Evolutionary conservation across 306 rosid species (phyloP), one percentile per base, ranked within the genome.

Genomic region (Arachis stenosperma): DNA sequence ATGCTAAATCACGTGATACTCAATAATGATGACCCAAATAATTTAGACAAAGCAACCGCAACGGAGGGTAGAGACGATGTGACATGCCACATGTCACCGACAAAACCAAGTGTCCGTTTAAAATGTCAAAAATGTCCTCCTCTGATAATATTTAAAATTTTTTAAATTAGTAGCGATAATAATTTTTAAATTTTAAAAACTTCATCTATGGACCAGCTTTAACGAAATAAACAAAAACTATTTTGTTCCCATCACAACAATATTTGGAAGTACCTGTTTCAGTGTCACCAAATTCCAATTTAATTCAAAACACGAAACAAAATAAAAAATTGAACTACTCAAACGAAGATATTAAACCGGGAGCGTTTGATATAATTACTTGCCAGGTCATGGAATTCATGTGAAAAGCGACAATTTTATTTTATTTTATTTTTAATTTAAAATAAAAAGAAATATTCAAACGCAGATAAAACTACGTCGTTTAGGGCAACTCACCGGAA

Each of bases 401-500:
- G 55, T 76, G 76, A 77, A 67, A 56, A 62, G 52, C 72, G 85
- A 67, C 71, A 66, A 65, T 69, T 9, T 4, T 42, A 6, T 42
- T 42, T 33, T 33, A 47, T 47, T 12, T 48, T 48, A 22, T 22
- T 22, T 48, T 46, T 0, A 46, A 46, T 2, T 9, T 11, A 13
- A 37, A n/a, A 55, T 17, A 60, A 6, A 6, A 42, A 71, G 48
- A 9, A 30, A 55, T 17, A 5, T 4, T 41, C n/a, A 7, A 9
- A 46, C 8, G 62, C 9, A 8, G 40, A 65, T 0, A 46, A 74
- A 74, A 62, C 8, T 27, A 22, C 29, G 3, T 3, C 57, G 58
- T 65, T 65, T 60, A 0, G 55, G 8, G 6, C 7, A 17, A 79
- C 91, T 85, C 65, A 94, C 99, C 88, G 99, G 99, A 81, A 90